phyloP scores from a whole-genome alignment of 257 asterid genomes.

The Scutellaria galericulata region DNA sequence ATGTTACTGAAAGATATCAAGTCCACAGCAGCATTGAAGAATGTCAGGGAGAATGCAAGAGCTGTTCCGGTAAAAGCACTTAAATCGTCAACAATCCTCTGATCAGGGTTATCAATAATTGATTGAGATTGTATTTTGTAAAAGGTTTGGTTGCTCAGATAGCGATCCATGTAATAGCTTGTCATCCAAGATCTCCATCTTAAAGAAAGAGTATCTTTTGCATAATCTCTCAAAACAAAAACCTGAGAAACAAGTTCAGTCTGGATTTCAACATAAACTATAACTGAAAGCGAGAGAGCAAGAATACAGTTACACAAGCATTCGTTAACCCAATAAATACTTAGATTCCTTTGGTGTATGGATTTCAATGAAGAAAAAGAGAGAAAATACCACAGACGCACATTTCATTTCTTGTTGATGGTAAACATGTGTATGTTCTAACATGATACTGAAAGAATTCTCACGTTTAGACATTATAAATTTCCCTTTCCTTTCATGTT shows the following conservation, averaged over 20 bases:
- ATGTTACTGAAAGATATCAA: conserved; percentile 93
- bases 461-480: neutral
- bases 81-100: conserved; percentile 91
- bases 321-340: neutral
- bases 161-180: conserved; percentile 81
- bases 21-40: conserved; percentile 87
- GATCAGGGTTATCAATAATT: conserved; percentile 90
- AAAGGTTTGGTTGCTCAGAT: conserved; percentile 75
- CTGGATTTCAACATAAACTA: conserved; percentile 7
- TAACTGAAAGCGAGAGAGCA: neutral
- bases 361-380: conserved; percentile 18
- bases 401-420: conserved; percentile 2
- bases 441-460: neutral
- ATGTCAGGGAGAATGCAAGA: conserved; percentile 78
- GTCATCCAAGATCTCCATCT: conserved; percentile 99
- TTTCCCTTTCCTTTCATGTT: neutral
- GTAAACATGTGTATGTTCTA: neutral
- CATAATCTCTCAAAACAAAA: conserved; percentile 91
- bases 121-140: conserved; percentile 90
- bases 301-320: conserved; percentile 1
- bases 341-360: neutral
- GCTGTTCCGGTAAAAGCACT: conserved; percentile 93
- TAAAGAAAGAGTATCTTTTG: conserved; percentile 84
- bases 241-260: conserved; percentile 52
- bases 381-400: conserved; percentile 20